Conservation (phyloP, 805 yeast species). For the Candida hispaniensis region DNA sequence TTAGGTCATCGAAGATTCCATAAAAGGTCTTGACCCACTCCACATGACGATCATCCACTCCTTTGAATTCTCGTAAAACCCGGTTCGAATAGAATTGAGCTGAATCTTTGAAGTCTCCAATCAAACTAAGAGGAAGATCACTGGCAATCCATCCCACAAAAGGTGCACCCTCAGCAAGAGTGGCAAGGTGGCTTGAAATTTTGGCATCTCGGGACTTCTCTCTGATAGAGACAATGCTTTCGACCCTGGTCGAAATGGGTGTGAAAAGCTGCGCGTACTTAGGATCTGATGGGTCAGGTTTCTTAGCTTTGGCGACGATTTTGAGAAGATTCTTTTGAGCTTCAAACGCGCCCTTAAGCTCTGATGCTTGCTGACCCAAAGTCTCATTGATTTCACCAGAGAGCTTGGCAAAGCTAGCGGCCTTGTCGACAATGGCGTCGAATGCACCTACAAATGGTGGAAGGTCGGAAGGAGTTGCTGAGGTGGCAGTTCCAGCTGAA, state of each 20-base stretch:
- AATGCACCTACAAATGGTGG: conserved; percentile 36
- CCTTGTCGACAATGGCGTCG: conserved; percentile 40
- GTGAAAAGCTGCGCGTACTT: conserved; percentile 44
- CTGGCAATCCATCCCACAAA: conserved; percentile 84
- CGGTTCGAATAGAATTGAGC: conserved; percentile 93
- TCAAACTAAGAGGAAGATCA: conserved; percentile 54
- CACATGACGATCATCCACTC: conserved; percentile 52
- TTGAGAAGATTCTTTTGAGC: conserved; percentile 49
- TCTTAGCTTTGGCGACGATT: conserved; percentile 48
- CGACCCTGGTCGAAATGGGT: conserved; percentile 58
- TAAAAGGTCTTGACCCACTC: conserved; percentile 72
- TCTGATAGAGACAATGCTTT: conserved; percentile 49
- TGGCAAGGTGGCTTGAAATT: conserved; percentile 58
- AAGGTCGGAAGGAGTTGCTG: conserved; percentile 18
- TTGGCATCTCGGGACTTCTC: conserved; percentile 65
- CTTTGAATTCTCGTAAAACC: conserved; percentile 74
- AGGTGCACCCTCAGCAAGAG: conserved; percentile 83
- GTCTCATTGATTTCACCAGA: conserved; percentile 47
- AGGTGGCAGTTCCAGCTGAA: conserved; percentile 19
- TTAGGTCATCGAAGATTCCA: conserved; percentile 56
- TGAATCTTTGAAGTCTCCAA: conserved; percentile 79
- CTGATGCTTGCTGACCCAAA: conserved; percentile 39
- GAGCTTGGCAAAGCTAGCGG: conserved; percentile 48
- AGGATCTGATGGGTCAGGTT: conserved; percentile 51
- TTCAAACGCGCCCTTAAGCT: conserved; percentile 39